Conservation (phyloP, 129 eudicot genomes). For the sunflower (Helianthus annuus) region HanXRQr2.0-SUNRISE NC_035449.2:24656909-24657408, state of each 20-base stretch:
- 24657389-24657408: conserved; percentile 48
- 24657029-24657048: conserved; percentile 52
- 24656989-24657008: conserved; percentile 22
- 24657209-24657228: conserved; percentile 35
- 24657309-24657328: conserved; percentile 41
- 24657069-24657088: conserved; percentile 43
- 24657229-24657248: conserved; percentile 17
- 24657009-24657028: conserved; percentile 52
- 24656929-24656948: conserved; percentile 53
- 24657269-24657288: conserved; percentile 22
- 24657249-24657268: conserved; percentile 39
- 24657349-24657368: conserved; percentile 47
- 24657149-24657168: conserved; percentile 8
- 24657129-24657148: conserved; percentile 32
- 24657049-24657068: conserved; percentile 56
- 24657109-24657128: conserved; percentile 41
- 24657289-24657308: conserved; percentile 29
- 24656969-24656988: conserved; percentile 42
- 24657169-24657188: conserved; percentile 47
- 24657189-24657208: conserved; percentile 49
- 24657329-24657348: conserved; percentile 32
- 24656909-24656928: conserved; percentile 60
- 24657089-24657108: conserved; percentile 39
- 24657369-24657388: conserved; percentile 57
- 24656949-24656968: conserved; percentile 56